A percentile compares a stretch with the other conserved stretches of the same genome.
Evolutionary conservation across 805 yeast species (phyloP).

Genomic region (Blastobotrys mokoenaii): DNA sequence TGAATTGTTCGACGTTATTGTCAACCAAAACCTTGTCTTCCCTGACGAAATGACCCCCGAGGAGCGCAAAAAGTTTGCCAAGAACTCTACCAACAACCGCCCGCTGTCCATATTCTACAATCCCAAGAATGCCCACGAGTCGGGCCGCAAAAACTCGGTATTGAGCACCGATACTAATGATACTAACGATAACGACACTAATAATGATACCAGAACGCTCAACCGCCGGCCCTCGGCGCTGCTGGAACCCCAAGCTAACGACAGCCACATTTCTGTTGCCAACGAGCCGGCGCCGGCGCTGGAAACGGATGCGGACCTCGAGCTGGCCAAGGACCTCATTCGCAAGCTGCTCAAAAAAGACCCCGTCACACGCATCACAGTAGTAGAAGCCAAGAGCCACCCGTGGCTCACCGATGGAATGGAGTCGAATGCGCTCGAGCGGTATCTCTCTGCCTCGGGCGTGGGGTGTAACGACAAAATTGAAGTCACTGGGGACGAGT

Average conservation of each 20-base stretch:
- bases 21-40: constrained; percentile 46
- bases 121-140: not conserved
- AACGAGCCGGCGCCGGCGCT: not conserved
- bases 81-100: constrained; percentile 6
- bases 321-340: constrained; percentile 45
- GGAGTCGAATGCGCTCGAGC: constrained; percentile 22
- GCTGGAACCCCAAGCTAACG: not conserved
- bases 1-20: constrained; percentile 77
- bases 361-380: constrained; percentile 58
- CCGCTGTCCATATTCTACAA: constrained; percentile 5
- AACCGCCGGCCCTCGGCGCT: not conserved
- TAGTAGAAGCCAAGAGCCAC: constrained; percentile 66
- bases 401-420: constrained; percentile 52
- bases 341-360: constrained; percentile 45
- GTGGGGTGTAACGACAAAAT: constrained; percentile 34
- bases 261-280: not conserved
- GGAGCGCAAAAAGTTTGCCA: constrained; percentile 33
- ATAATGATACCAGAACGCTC: not conserved
- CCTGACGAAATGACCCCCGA: constrained; percentile 36
- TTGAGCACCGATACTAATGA: not conserved
- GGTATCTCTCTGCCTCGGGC: constrained; percentile 25
- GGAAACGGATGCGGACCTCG: constrained; percentile 20
- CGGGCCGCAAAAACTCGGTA: not conserved
- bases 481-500: constrained; percentile 57
- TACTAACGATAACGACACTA: not conserved